Conservation (phyloP, 2,329 filamentous ascomycete genomes). For the Ascosphaera aggregata region DNA sequence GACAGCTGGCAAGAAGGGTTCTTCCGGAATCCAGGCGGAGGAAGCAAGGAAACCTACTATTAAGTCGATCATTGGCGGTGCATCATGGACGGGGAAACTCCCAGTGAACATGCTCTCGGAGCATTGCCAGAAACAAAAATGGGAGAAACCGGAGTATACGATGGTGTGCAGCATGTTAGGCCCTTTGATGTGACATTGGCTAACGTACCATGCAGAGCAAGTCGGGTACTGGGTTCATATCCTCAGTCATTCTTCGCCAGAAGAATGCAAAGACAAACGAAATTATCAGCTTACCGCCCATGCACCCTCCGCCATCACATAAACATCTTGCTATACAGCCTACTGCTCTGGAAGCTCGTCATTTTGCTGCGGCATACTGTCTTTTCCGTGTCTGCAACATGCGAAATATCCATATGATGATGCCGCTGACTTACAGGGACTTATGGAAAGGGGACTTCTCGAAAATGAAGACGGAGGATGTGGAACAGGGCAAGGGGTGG, state of each 20-base stretch:
- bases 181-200: not conserved
- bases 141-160: slow-evolving; percentile 83
- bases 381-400: slow-evolving; percentile 84
- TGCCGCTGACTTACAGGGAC: slow-evolving; percentile 72
- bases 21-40: slow-evolving; percentile 14
- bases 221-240: slow-evolving; percentile 49
- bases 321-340: slow-evolving; percentile 53
- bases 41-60: slow-evolving; percentile 36
- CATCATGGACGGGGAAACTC: slow-evolving; percentile 93
- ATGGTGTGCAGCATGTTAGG: slow-evolving; percentile 29
- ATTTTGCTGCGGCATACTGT: slow-evolving; percentile 80
- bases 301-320: slow-evolving; percentile 55
- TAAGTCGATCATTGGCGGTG: slow-evolving; percentile 67
- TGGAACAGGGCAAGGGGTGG: slow-evolving; percentile 55
- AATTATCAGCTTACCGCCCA: slow-evolving; percentile 48
- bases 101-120: slow-evolving; percentile 85
- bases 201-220: slow-evolving; percentile 26
- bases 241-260: slow-evolving; percentile 53
- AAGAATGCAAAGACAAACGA: slow-evolving; percentile 66
- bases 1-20: slow-evolving; percentile 8
- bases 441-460: slow-evolving; percentile 81
- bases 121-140: slow-evolving; percentile 87
- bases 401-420: slow-evolving; percentile 85
- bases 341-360: slow-evolving; percentile 70
- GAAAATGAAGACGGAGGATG: slow-evolving; percentile 56